Evolutionary conservation across 2,329 filamentous ascomycete genomes (phyloP).

Genomic region (Huntiella omanensis): DNA sequence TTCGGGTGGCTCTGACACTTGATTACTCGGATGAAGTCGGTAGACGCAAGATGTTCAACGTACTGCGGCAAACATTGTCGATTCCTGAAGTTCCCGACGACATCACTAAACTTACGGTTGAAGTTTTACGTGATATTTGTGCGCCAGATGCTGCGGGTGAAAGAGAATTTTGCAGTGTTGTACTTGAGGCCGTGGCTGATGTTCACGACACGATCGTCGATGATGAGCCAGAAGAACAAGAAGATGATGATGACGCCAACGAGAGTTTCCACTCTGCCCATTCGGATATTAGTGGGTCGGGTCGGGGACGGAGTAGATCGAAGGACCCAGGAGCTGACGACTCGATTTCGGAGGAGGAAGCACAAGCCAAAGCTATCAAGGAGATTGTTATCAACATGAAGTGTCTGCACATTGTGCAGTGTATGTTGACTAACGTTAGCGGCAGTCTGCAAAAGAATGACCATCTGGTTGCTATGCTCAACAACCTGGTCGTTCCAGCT

Average conservation of each 20-base stretch:
- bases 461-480: conserved; percentile 90
- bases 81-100: conserved; percentile 81
- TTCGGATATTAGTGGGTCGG: conserved; percentile 50
- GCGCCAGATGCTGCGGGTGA: conserved; percentile 55
- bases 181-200: conserved; percentile 87
- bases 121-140: conserved; percentile 68
- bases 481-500: conserved; percentile 88
- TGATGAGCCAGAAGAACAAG: conserved; percentile 28
- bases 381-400: conserved; percentile 98
- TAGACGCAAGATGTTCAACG: conserved; percentile 82
- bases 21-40: conserved; percentile 98
- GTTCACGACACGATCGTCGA: conserved; percentile 86
- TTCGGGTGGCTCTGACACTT: conserved; percentile 77
- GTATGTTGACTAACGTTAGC: conserved; percentile 86
- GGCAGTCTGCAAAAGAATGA: conserved; percentile 77
- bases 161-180: conserved; percentile 64
- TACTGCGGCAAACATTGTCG: conserved; percentile 70
- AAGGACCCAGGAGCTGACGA: conserved; percentile 16
- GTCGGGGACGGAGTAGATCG: conserved; percentile 25
- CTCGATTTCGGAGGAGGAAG: conserved; percentile 40
- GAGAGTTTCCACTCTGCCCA: conserved; percentile 84
- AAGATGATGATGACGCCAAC: conserved; percentile 28
- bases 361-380: conserved; percentile 56
- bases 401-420: conserved; percentile 90
- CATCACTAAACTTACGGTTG: conserved; percentile 70